These are phyloP conservation scores for Penicillium soppii DNA, from an alignment of 495 filamentous ascomycete genomes.

Conservation along the genomic window DNA sequence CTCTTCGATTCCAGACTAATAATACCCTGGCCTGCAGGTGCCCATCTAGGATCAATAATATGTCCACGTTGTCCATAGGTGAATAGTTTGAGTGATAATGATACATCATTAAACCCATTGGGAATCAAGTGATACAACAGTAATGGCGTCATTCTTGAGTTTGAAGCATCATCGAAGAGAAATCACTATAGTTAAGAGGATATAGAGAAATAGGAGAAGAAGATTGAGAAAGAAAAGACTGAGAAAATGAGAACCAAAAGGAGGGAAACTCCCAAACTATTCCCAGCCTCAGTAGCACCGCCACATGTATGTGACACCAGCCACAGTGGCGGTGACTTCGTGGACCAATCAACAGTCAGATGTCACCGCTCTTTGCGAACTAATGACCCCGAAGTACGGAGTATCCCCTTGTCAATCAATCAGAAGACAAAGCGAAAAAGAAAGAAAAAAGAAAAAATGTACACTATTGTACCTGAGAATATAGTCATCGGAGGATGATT, in stretches of 20 bases:
- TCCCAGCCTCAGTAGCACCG: constrained; percentile 4
- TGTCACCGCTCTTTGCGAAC: constrained; percentile 43
- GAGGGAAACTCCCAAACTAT: background rate
- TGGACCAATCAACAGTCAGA: constrained; percentile 28
- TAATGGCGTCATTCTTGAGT: constrained; percentile 13
- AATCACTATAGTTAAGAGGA: background rate
- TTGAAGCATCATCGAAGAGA: background rate
- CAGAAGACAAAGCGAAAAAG: background rate
- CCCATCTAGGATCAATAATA: constrained; percentile 4
- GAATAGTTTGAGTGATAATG: too few relatives aligned
- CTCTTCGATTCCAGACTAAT: background rate
- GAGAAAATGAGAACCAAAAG: too few relatives aligned
- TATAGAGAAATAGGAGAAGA: background rate
- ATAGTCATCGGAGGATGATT: too few relatives aligned
- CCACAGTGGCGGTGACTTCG: constrained; percentile 36
- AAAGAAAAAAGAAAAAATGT: too few relatives aligned
- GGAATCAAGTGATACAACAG: constrained; percentile 9
- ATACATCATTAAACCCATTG: too few relatives aligned
- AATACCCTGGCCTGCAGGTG: constrained; percentile 8
- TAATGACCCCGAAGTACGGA: background rate
- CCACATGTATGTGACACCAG: constrained; percentile 25
- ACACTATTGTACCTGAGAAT: too few relatives aligned
- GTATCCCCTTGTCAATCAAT: too few relatives aligned
- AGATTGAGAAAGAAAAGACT: too few relatives aligned
- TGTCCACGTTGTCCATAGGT: background rate